Evolutionary conservation across 2,329 filamentous ascomycete species (phyloP).

Genomic region (Fulvia fulva): DNA sequence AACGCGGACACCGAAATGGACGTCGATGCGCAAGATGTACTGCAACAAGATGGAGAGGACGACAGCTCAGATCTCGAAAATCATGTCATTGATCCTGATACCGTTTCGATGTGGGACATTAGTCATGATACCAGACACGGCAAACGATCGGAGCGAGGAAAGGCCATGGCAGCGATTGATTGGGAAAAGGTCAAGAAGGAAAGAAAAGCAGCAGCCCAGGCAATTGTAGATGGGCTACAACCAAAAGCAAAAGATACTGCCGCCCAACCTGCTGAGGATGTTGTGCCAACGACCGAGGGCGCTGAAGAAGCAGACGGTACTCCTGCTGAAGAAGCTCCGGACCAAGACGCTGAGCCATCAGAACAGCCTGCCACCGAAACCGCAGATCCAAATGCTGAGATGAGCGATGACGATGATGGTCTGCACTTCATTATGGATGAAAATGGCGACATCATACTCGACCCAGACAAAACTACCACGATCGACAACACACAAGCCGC

Average conservation of each 20-base stretch:
- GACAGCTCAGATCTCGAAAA: conserved; percentile 32
- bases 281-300: conserved; percentile 21
- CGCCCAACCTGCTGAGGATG: conserved; percentile 8
- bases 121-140: conserved; percentile 58
- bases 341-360: background rate
- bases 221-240: conserved; percentile 16
- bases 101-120: conserved; percentile 68
- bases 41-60: conserved; percentile 6
- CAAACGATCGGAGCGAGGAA: conserved; percentile 70
- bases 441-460: conserved; percentile 68
- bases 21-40: background rate
- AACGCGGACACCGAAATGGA: background rate
- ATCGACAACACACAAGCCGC: conserved; percentile 65
- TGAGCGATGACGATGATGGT: conserved; percentile 14
- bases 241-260: background rate
- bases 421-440: conserved; percentile 53
- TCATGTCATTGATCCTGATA: conserved; percentile 57
- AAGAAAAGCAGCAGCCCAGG: conserved; percentile 36
- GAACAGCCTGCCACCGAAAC: conserved; percentile 2
- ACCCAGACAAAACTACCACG: conserved; percentile 59
- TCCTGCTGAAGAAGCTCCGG: background rate
- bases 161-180: conserved; percentile 66
- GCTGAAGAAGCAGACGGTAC: conserved; percentile 11
- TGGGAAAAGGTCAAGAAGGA: conserved; percentile 47
- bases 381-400: background rate